Evolutionary conservation across 139 green algal species (phyloP), one percentile per base, ranked within the genome.

Genomic region (Coccomyxa sp.): DNA sequence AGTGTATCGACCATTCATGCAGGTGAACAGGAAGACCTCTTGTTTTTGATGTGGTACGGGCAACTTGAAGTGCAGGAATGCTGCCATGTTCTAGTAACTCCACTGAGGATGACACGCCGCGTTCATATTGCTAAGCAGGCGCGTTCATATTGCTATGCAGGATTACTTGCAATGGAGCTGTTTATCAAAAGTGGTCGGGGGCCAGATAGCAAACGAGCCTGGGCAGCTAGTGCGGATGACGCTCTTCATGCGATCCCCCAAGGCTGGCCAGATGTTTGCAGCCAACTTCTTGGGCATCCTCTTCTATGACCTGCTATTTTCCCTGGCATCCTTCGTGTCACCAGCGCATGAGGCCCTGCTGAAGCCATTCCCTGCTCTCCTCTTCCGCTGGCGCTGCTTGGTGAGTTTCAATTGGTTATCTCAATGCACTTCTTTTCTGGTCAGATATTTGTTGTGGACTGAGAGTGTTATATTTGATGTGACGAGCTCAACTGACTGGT

Each of bases 1-100:
- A 13, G 82, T 82, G 0, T 86, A 82, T 38, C 58, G 59, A 60
- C 82, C 82, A 27, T 86, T 86, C 82, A 82, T 86, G 82, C 77
- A 86, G 77, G 77, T 32, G 31, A 21, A 38, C 74, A 27, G 15
- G 25, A 57, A 74, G 4, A 74, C 9, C 66, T 74, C 66, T 74
- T 30, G 3, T 23, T 3, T 27, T 7, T 74, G 66, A 10, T 9
- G 9, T 27, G 23, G 66, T 74, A 27, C 9, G 21, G 3, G 21
- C 66, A 10, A 30, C 21, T 74, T 27, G 14, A 18, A 38, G 10
- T 15, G 14, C n/a, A 21, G n/a, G 1, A 45, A 77, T 77, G 71
- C n/a, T 38, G 25, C 28, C 27, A 77, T 51, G 23, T 18, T 77
- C 1, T 77, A 38, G 71, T 38, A 32, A 3, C 14, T 25, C 71